Percentiles rank a stretch among this genome's conserved stretches.
These are phyloP conservation scores for Kurtzmaniella natalensis DNA, from an alignment of 1,139 yeast genomes.

Conservation along the genomic window DNA sequence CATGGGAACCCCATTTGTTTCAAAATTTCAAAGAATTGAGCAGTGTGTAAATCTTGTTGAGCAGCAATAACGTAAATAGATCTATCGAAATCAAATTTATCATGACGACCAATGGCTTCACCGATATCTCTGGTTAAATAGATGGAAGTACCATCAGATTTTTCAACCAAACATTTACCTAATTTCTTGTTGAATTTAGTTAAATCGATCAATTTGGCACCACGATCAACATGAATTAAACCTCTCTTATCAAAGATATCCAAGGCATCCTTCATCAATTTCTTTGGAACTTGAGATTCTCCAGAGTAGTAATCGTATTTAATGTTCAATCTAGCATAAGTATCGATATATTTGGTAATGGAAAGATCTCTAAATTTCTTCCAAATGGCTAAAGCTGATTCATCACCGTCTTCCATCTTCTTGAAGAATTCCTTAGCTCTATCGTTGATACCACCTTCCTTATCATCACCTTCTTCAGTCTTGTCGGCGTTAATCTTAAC, in stretches of 20 bases:
- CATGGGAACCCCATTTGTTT: conserved; percentile 90
- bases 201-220: conserved; percentile 86
- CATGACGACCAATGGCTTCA: conserved; percentile 89
- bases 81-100: conserved; percentile 83
- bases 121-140: conserved; percentile 97
- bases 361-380: conserved; percentile 83
- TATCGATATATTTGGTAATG: conserved; percentile 77
- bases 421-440: conserved; percentile 86
- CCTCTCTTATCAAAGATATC: conserved; percentile 61
- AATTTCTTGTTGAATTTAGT: conserved; percentile 84
- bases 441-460: conserved; percentile 64
- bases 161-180: conserved; percentile 91
- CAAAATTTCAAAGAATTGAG: conserved; percentile 92
- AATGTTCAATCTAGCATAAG: conserved; percentile 91
- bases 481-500: conserved; percentile 83
- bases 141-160: conserved; percentile 92
- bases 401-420: conserved; percentile 92
- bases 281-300: conserved; percentile 87
- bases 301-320: conserved; percentile 87
- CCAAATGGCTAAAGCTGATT: conserved; percentile 77
- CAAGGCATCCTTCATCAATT: conserved; percentile 65
- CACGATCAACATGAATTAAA: conserved; percentile 80
- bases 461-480: conserved; percentile 65
- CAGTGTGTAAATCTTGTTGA: conserved; percentile 92
- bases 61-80: conserved; percentile 94